A percentile compares a stretch with the other conserved stretches of the same genome.
These are phyloP conservation scores for Zopfochytrium polystomum DNA, from an alignment of 371 early-diverging fungal genomes.

Conservation along the genomic window DNA sequence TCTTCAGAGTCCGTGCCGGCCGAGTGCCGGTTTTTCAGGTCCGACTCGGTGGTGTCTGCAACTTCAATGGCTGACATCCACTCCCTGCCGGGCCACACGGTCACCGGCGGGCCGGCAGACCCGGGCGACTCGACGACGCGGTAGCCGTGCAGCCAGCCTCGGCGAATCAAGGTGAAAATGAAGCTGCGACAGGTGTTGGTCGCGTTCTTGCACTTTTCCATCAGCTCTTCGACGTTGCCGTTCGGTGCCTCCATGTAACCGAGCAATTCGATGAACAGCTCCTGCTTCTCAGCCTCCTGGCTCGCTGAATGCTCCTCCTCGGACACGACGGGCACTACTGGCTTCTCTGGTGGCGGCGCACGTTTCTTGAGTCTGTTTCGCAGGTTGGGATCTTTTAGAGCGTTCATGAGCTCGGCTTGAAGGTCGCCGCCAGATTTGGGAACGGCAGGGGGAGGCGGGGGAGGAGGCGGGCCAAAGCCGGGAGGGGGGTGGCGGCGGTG, in stretches of 20 bases:
- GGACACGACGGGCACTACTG: neutral
- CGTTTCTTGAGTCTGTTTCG: constrained; percentile 9
- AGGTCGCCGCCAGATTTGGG: no score
- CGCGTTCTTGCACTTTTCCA: constrained; percentile 23
- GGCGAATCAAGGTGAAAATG: constrained; percentile 28
- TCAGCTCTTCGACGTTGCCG: constrained; percentile 36
- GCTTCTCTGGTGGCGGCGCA: constrained; percentile 5
- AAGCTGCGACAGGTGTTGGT: constrained; percentile 30
- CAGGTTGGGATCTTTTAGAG: constrained; percentile 20
- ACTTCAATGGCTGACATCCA: constrained; percentile 31
- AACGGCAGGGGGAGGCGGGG: no score
- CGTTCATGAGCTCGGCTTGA: constrained; percentile 14
- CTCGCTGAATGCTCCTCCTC: constrained; percentile 16
- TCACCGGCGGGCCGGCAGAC: constrained; percentile 13
- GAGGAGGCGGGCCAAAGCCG: no score
- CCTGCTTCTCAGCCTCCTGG: constrained; percentile 27
- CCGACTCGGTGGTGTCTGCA: constrained; percentile 20
- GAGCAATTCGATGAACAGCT: constrained; percentile 34
- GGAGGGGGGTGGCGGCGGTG: constrained; percentile 22
- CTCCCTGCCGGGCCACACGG: constrained; percentile 37
- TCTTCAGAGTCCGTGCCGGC: no score
- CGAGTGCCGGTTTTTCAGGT: constrained; percentile 16
- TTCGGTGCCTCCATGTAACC: constrained; percentile 42
- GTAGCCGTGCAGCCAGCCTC: constrained; percentile 31
- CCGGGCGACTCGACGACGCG: constrained; percentile 25